A percentile compares a stretch with the other conserved stretches of the same genome.
Evolutionary conservation across 768 basidiomycete species (phyloP).

Genomic region (Exidia glandulosa): DNA sequence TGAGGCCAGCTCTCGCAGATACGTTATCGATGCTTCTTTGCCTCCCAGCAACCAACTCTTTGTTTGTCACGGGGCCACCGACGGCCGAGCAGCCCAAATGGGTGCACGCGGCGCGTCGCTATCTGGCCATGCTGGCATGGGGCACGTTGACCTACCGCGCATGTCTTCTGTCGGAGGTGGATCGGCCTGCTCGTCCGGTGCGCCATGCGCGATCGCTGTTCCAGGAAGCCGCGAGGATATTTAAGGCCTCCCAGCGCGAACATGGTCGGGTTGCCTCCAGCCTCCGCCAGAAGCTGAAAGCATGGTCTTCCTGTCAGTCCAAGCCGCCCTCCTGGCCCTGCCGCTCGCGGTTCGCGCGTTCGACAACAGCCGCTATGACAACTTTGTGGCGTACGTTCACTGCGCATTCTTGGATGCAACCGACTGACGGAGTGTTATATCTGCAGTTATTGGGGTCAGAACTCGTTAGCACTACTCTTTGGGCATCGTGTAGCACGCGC

Average conservation of each 20-base stretch:
- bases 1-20: neutral
- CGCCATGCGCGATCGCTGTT: neutral
- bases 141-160: neutral
- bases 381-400: constrained; percentile 15
- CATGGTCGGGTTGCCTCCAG: neutral
- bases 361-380: constrained; percentile 50
- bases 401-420: too few relatives aligned
- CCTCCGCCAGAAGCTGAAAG: constrained; percentile 1
- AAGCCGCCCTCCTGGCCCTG: neutral
- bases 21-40: neutral
- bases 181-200: neutral
- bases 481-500: neutral
- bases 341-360: constrained; percentile 24
- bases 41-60: neutral
- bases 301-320: neutral
- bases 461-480: constrained; percentile 24
- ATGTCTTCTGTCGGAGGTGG: neutral
- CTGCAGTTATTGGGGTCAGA: neutral
- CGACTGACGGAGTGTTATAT: too few relatives aligned
- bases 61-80: neutral
- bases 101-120: neutral
- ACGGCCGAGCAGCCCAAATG: neutral
- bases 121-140: neutral
- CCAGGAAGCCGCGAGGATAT: neutral
- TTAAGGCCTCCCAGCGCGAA: neutral